Conservation (phyloP, 208 protist species). For the Leishmania gerbilli region DNA sequence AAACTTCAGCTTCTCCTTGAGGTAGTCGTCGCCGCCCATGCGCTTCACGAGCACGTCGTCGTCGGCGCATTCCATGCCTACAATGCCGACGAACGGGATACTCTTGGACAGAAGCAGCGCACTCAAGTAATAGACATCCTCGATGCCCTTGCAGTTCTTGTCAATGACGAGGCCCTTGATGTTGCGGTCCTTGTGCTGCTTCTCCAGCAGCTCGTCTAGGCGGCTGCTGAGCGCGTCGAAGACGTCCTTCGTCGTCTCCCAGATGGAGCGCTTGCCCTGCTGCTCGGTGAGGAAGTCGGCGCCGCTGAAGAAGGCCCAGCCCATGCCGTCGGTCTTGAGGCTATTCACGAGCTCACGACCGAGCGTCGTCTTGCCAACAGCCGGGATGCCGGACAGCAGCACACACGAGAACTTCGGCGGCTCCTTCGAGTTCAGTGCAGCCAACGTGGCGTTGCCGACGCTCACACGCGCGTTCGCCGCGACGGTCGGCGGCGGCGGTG, state of each 20-base stretch:
- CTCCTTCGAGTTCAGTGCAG: conserved; percentile 72
- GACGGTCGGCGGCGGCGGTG: conserved; percentile 17
- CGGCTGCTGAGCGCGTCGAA: conserved; percentile 78
- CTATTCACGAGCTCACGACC: conserved; percentile 76
- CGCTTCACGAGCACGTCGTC: conserved; percentile 71
- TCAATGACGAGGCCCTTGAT: conserved; percentile 88
- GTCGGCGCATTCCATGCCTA: conserved; percentile 73
- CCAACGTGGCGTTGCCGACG: conserved; percentile 78
- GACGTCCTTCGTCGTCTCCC: conserved; percentile 80
- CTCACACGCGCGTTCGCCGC: conserved; percentile 42
- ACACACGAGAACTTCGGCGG: conserved; percentile 89
- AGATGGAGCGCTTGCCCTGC: conserved; percentile 51
- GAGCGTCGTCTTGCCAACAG: conserved; percentile 79
- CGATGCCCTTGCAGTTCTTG: conserved; percentile 87
- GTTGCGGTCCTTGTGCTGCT: conserved; percentile 57
- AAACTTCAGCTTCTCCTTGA: conserved; percentile 83
- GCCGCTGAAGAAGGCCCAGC: conserved; percentile 89
- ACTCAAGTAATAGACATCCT: conserved; percentile 84
- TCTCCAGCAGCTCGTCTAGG: conserved; percentile 75
- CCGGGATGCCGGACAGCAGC: conserved; percentile 77
- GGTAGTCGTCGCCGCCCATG: conserved; percentile 66
- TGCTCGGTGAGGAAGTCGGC: conserved; percentile 65
- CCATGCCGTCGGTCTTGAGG: conserved; percentile 69
- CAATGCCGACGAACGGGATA: conserved; percentile 83
- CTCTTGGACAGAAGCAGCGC: conserved; percentile 70